Evolutionary conservation across 169 alveolate genomes (phyloP).

Genomic region (Besnoitia besnoiti): DNA sequence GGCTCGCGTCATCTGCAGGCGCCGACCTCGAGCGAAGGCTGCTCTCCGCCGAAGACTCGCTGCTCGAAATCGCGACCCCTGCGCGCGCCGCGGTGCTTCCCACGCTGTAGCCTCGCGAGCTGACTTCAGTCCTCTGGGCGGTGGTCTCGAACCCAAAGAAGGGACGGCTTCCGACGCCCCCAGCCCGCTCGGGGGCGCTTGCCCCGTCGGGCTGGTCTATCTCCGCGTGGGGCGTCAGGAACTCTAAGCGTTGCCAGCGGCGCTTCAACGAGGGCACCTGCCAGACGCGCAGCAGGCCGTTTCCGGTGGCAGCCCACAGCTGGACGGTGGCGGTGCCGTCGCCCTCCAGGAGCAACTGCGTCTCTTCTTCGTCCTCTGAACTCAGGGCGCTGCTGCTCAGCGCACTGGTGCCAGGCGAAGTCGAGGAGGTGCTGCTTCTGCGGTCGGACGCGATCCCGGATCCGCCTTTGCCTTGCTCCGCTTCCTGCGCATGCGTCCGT

Average conservation of each 20-base stretch:
- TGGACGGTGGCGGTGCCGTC: conserved; percentile 18
- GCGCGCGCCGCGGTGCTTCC: too few relatives aligned
- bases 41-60: too few relatives aligned
- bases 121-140: too few relatives aligned
- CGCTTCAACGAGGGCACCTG: not conserved
- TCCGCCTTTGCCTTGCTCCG: too few relatives aligned
- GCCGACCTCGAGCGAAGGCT: too few relatives aligned
- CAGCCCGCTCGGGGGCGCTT: too few relatives aligned
- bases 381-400: not conserved
- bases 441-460: not conserved
- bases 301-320: conserved; percentile 38
- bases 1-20: too few relatives aligned
- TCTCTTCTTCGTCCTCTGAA: not conserved
- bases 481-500: too few relatives aligned
- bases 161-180: too few relatives aligned
- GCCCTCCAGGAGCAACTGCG: not conserved
- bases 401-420: not conserved
- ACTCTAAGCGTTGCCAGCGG: not conserved
- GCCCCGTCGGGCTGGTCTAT: not conserved
- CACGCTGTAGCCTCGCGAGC: too few relatives aligned
- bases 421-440: not conserved
- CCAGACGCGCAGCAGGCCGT: conserved; percentile 44
- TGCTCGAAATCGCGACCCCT: too few relatives aligned
- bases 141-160: too few relatives aligned
- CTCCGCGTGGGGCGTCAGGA: not conserved